Conservation (phyloP, 805 yeast genomes). For the Candida taoyuanica region DNA sequence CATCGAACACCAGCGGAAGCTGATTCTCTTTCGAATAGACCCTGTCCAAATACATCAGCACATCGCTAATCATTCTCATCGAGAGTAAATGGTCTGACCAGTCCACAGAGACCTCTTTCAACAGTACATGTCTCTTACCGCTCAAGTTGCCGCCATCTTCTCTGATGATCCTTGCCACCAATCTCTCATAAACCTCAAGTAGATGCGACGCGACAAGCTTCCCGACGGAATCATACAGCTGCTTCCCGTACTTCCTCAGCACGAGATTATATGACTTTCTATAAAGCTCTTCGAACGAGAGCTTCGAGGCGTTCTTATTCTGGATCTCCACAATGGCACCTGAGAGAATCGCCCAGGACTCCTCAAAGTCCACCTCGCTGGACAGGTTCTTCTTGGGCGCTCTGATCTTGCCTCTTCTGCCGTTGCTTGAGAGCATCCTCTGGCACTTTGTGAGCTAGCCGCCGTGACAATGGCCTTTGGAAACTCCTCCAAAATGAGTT, state of each 20-base stretch:
- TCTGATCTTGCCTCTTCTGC: constrained; percentile 53
- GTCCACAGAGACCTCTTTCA: constrained; percentile 31
- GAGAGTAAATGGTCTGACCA: constrained; percentile 74
- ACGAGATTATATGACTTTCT: constrained; percentile 75
- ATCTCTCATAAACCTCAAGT: constrained; percentile 21
- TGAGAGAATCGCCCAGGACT: constrained; percentile 60
- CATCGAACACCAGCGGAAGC: constrained; percentile 62
- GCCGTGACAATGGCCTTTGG: not conserved
- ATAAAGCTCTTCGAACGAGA: constrained; percentile 81
- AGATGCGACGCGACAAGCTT: constrained; percentile 45
- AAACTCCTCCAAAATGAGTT: not conserved
- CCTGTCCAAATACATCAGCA: constrained; percentile 80
- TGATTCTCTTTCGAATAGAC: constrained; percentile 73
- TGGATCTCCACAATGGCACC: constrained; percentile 71
- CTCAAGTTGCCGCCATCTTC: constrained; percentile 14
- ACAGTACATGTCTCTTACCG: constrained; percentile 29
- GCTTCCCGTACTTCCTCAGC: constrained; percentile 60
- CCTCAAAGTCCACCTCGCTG: constrained; percentile 50
- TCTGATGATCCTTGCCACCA: constrained; percentile 15
- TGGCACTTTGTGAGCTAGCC: not conserved
- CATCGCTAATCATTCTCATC: constrained; percentile 78
- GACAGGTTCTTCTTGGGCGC: constrained; percentile 45
- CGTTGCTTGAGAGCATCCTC: constrained; percentile 29
- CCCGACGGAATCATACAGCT: constrained; percentile 58
- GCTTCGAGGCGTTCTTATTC: constrained; percentile 60